Evolutionary conservation across 352 stramenopile genomes (phyloP).

Genomic region (Pythium scleroteichum): DNA sequence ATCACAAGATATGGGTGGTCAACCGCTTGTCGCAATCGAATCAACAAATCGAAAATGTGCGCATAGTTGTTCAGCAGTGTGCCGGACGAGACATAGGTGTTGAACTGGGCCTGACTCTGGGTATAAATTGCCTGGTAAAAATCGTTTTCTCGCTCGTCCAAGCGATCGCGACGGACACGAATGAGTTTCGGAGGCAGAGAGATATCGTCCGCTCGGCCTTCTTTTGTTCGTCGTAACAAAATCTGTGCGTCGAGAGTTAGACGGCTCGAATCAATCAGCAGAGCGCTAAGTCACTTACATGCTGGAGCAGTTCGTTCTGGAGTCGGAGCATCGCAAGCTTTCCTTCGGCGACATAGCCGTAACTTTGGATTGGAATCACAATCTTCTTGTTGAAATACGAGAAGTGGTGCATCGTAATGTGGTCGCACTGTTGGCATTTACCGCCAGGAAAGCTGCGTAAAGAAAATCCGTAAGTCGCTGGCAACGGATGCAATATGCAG

Average conservation of each 20-base stretch:
- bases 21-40: constrained; percentile 96
- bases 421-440: constrained; percentile 91
- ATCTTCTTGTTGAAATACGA: constrained; percentile 99
- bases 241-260: too few species aligned
- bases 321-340: constrained; percentile 96
- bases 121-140: constrained; percentile 99
- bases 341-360: constrained; percentile 92
- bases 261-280: too few species aligned
- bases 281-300: too few species aligned
- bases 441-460: constrained; percentile 59
- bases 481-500: neutral
- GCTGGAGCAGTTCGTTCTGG: constrained; percentile 91
- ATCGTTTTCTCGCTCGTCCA: constrained; percentile 94
- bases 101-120: constrained; percentile 96
- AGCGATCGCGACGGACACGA: constrained; percentile 75
- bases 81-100: constrained; percentile 97
- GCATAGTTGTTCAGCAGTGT: constrained; percentile 99
- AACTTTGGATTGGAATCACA: constrained; percentile 97
- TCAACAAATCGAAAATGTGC: constrained; percentile 98
- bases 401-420: constrained; percentile 96
- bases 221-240: constrained; percentile 97
- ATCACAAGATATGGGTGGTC: constrained; percentile 99
- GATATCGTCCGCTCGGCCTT: constrained; percentile 96
- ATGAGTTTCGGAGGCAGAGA: constrained; percentile 88
- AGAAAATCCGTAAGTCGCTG: constrained; percentile 33